These are phyloP conservation scores for Phytophthora pini DNA, from an alignment of 352 stramenopile genomes.

Conservation along the genomic window DNA sequence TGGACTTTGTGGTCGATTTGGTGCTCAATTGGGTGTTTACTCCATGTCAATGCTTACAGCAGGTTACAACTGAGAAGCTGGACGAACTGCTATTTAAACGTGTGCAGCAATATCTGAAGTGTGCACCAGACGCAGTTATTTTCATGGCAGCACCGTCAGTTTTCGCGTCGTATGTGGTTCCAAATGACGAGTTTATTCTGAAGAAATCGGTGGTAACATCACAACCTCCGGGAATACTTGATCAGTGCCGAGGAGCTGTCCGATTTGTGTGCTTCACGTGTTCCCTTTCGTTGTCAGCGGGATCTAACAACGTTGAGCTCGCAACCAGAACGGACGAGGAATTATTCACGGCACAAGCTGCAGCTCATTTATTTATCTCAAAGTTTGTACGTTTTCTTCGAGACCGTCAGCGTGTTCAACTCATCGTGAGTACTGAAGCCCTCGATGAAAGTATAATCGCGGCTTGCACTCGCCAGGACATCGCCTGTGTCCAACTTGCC, in stretches of 20 bases:
- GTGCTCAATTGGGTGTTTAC: slow-evolving; percentile 66
- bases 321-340: slow-evolving; percentile 18
- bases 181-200: slow-evolving; percentile 55
- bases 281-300: slow-evolving; percentile 36
- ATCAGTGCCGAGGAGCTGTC: neutral
- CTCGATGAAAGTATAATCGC: slow-evolving; percentile 53
- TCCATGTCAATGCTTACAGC: neutral
- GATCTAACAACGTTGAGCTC: slow-evolving; percentile 51
- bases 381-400: slow-evolving; percentile 38
- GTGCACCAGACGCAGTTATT: slow-evolving; percentile 41
- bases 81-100: slow-evolving; percentile 28
- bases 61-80: neutral
- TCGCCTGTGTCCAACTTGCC: slow-evolving; percentile 69
- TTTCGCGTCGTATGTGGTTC: slow-evolving; percentile 45
- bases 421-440: slow-evolving; percentile 59
- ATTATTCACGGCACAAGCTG: slow-evolving; percentile 38
- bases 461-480: slow-evolving; percentile 46
- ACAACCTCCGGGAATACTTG: slow-evolving; percentile 44
- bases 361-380: slow-evolving; percentile 33
- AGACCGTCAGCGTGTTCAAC: slow-evolving; percentile 26
- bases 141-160: slow-evolving; percentile 44
- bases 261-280: slow-evolving; percentile 59
- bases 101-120: slow-evolving; percentile 45
- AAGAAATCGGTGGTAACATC: slow-evolving; percentile 56
- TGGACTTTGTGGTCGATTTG: slow-evolving; percentile 43